Base-by-base conservation (phyloP, 2,329 filamentous ascomycete species). In the Alternaria viburni region DNA sequence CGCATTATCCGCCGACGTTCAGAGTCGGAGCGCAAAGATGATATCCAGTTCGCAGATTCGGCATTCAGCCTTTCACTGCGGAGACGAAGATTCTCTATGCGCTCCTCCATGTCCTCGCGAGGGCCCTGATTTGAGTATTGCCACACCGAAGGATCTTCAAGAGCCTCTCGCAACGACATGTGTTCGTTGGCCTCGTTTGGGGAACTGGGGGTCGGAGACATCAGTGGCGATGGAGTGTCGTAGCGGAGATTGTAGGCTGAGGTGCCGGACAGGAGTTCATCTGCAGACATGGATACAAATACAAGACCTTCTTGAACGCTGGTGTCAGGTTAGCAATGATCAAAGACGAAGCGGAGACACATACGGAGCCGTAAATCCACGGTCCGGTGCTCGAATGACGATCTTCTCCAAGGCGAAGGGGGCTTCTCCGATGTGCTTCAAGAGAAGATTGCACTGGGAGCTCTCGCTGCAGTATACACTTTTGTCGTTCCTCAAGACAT, bases 251-350 rank as follows among this genome's bases (percentile, higher is more conserved):
- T 88, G 76, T 95, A 95, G 64, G 89, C 86, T 7, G 91, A 87
- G 11, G 93, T 96, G 61, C 90, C 86, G 19, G 85, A 87, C 46
- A 96, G 81, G 1, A 96, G 83, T 64, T 96, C 90, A 69, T 96
- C 89, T 41, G 90, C 87, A 44, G 89, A 87, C 94, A 97, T 97
- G 49, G 92, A 88, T 26, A 98, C 86, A 75, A 97, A 97, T 1
- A 98, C 88, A 86, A 97, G 90, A 47, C 96, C 95, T 85, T 97
- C 92, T 80, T 95, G 90, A 57, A 97, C 90, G 57, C 92, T 95
- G 76, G 55, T 15, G 61, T 61, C 54, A 72, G 21, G 57, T 84
- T 68, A 85, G 80, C 50, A 62, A 47, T 44, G 57, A 63, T 59
- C 57, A 61, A 59, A 25, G 15, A 54, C n/a, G 49, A 43, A 50